Base-by-base conservation (phyloP, 352 stramenopile genomes). In the Phytophthora tubulina region DNA sequence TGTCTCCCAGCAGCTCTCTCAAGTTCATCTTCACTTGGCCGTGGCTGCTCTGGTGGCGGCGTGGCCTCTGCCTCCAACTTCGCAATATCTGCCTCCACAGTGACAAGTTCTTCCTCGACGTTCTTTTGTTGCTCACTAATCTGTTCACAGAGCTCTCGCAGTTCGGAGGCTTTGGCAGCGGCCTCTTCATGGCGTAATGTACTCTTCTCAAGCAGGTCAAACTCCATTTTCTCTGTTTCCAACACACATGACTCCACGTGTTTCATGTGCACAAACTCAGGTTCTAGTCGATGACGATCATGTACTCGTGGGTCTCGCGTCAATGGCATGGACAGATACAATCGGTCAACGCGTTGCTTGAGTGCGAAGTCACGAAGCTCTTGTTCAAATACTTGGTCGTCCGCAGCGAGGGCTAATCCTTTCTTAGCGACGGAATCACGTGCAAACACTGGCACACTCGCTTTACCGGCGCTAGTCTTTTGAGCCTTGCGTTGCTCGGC, bases 211-310 rank as follows among this genome's bases (percentile, higher is more conserved):
- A 93, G 64, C 14, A 93, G 55, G 58, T 90, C 79, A 46, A 89
- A 93, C 65, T 93, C 85, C 3, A 82, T 63, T 53, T 86, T 82
- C 46, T 93, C 85, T 6, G 84, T 70, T 53, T 67, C 63, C n/a
- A 88, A 46, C 51, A 80, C 73, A 13, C 78, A 64, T 11, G 79
- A 61, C 42, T 93, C 85, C 42, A 91, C 68, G 42, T 75, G 73
- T 53, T 88, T 91, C 72, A 89, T 81, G 68, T 93, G 85, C 0
- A 86, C 77, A 17, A 77, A 93, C 51, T 93, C 85, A 4, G 79
- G 73, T 14, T 92, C 85, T 32, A 78, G 32, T 56, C 78, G 77
- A 27, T 79, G 75, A 10, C 71, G 80, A 10, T 78, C 67, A 3
- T 63, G 70, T 0, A 85, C 84, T 32, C 84, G 80, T 4, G 33